A percentile compares a stretch with the other conserved stretches of the same genome.
Conservation (phyloP, 2,329 filamentous ascomycete genomes). For the Alternaria dauci region DNA sequence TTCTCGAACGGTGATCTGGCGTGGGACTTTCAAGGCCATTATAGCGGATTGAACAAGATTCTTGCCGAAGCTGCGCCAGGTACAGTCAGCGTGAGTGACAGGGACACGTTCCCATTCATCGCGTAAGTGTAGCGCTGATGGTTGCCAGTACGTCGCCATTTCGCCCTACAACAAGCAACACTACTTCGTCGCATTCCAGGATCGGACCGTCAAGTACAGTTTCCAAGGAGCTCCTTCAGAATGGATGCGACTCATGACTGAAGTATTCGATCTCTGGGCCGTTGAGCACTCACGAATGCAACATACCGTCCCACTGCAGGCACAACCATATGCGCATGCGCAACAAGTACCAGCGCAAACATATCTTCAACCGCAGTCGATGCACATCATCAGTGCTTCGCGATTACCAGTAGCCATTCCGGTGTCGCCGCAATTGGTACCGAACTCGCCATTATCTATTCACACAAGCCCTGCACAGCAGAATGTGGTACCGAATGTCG, state of each 20-base stretch:
- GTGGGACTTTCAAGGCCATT: slow-evolving; percentile 47
- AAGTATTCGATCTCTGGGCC: slow-evolving; percentile 44
- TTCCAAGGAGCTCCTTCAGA: slow-evolving; percentile 42
- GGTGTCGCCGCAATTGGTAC: slow-evolving; percentile 26
- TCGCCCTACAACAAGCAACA: slow-evolving; percentile 45
- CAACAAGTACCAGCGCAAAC: slow-evolving; percentile 19
- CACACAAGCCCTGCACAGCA: slow-evolving; percentile 23
- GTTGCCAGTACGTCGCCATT: slow-evolving; percentile 43
- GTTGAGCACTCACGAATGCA: slow-evolving; percentile 29
- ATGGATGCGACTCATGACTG: slow-evolving; percentile 47
- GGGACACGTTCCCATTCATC: background rate
- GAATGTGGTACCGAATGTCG: slow-evolving; percentile 11
- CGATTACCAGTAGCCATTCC: slow-evolving; percentile 3
- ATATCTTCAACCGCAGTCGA: slow-evolving; percentile 15
- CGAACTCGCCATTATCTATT: slow-evolving; percentile 17
- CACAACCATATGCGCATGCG: slow-evolving; percentile 8
- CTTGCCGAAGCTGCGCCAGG: slow-evolving; percentile 36
- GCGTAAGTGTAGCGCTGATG: slow-evolving; percentile 1
- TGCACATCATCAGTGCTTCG: slow-evolving; percentile 12
- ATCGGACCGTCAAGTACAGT: slow-evolving; percentile 46
- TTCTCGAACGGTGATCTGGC: slow-evolving; percentile 42
- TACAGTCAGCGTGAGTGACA: slow-evolving; percentile 39
- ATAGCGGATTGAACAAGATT: slow-evolving; percentile 39
- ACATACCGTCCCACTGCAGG: slow-evolving; percentile 11
- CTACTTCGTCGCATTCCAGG: slow-evolving; percentile 45